These are phyloP conservation scores for Phialocephala subalpina DNA, from an alignment of 2,329 filamentous ascomycete genomes.

Conservation along the genomic window DNA sequence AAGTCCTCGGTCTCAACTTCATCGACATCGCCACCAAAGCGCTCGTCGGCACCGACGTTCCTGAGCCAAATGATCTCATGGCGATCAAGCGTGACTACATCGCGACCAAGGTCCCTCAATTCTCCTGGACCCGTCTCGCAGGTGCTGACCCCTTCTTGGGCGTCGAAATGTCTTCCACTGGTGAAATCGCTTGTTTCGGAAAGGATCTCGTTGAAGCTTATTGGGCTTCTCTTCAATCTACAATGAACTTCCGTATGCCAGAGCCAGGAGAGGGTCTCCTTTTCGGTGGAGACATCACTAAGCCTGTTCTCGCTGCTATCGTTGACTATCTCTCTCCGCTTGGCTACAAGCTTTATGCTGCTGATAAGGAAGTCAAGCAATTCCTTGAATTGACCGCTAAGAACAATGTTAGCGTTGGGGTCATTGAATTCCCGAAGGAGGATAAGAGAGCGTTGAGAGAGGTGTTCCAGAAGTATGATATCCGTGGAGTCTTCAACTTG, in stretches of 20 bases:
- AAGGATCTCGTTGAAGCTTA: constrained; percentile 96
- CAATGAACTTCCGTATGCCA: constrained; percentile 99
- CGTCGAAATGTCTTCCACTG: constrained; percentile 96
- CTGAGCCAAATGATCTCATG: constrained; percentile 89
- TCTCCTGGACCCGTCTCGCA: constrained; percentile 97
- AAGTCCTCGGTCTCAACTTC: constrained; percentile 96
- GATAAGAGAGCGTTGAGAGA: constrained; percentile 95
- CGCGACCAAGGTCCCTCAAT: constrained; percentile 97
- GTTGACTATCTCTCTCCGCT: constrained; percentile 89
- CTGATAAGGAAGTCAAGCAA: constrained; percentile 80
- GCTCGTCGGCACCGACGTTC: constrained; percentile 84
- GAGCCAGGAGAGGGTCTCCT: constrained; percentile 95
- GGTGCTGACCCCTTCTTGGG: constrained; percentile 97
- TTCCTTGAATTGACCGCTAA: constrained; percentile 79
- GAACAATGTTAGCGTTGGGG: constrained; percentile 75
- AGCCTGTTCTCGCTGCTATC: constrained; percentile 76
- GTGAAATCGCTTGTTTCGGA: constrained; percentile 98
- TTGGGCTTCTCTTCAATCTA: constrained; percentile 94
- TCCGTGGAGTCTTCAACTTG: constrained; percentile 95
- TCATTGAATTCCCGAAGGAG: constrained; percentile 96
- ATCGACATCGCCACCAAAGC: constrained; percentile 95
- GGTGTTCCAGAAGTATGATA: constrained; percentile 97
- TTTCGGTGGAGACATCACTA: constrained; percentile 83
- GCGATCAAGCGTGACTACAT: constrained; percentile 86
- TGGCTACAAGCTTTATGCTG: constrained; percentile 93